A percentile compares a stretch with the other conserved stretches of the same genome.
Evolutionary conservation across 345 rosid species (phyloP).

Genomic region (Mangifera indica): DNA sequence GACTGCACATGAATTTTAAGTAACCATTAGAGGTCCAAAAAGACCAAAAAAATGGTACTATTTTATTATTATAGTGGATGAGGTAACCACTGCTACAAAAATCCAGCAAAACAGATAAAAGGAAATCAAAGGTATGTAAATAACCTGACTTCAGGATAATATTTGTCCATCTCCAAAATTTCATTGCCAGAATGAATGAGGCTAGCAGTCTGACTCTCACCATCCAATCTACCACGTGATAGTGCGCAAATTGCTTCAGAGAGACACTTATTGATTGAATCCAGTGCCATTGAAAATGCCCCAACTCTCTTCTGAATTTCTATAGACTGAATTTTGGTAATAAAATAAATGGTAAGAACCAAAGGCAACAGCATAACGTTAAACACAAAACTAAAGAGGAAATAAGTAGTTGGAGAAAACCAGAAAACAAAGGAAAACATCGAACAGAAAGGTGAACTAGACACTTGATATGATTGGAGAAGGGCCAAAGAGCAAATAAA

Average conservation of each 20-base stretch:
- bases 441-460: not conserved
- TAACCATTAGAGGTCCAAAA: not conserved
- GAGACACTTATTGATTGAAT: slow-evolving; percentile 84
- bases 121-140: slow-evolving; percentile 9
- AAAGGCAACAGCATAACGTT: slow-evolving; percentile 13
- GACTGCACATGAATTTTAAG: slow-evolving; percentile 44
- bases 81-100: too few relatives aligned
- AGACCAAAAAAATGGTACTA: slow-evolving; percentile 4
- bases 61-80: too few relatives aligned
- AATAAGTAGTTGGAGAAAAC: slow-evolving; percentile 2
- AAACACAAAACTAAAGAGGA: slow-evolving; percentile 2
- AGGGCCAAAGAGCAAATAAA: not conserved
- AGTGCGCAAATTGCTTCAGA: slow-evolving; percentile 86
- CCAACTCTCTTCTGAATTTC: slow-evolving; percentile 93
- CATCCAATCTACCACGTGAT: slow-evolving; percentile 83
- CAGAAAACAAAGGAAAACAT: not conserved
- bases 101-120: slow-evolving; percentile 11
- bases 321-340: slow-evolving; percentile 47
- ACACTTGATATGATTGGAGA: not conserved
- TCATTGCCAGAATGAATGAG: slow-evolving; percentile 88
- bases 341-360: slow-evolving; percentile 9
- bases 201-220: slow-evolving; percentile 88
- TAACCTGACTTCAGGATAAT: slow-evolving; percentile 85
- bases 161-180: slow-evolving; percentile 76
- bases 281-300: slow-evolving; percentile 86